phyloP scores from a whole-genome alignment of 1,284 basidiomycete species.

The Caloboletus inedulis region DNA sequence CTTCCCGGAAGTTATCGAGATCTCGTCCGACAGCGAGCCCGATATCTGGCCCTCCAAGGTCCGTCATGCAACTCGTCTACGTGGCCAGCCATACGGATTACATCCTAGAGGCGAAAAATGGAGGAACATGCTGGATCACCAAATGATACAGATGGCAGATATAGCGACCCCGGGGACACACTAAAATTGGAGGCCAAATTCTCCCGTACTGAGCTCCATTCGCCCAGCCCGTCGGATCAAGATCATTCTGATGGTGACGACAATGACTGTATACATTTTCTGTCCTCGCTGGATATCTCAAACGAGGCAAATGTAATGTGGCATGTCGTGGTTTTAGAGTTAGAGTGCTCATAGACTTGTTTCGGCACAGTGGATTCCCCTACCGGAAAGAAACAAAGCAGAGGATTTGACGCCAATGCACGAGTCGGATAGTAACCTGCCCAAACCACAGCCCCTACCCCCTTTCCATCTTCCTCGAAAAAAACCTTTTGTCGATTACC shows the following conservation, averaged over 20 bases:
- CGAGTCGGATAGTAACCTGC: not conserved
- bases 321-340: not conserved
- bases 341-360: conserved; percentile 5
- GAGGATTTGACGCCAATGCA: conserved; percentile 30
- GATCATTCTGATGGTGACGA: conserved; percentile 21
- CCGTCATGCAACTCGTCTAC: not conserved
- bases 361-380: conserved; percentile 23
- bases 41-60: conserved; percentile 26
- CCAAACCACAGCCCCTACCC: conserved; percentile 3
- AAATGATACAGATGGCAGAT: not conserved
- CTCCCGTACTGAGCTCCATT: conserved; percentile 1
- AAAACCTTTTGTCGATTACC: conserved; percentile 18
- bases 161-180: not conserved
- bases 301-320: conserved; percentile 30
- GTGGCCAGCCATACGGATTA: not conserved
- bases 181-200: conserved; percentile 9
- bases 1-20: conserved; percentile 22
- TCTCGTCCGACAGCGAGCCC: conserved; percentile 32
- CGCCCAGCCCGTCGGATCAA: not conserved
- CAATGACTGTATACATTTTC: conserved; percentile 21
- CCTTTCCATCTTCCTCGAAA: conserved; percentile 15
- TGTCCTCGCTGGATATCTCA: conserved; percentile 30
- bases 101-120: conserved; percentile 22
- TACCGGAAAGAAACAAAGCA: conserved; percentile 30
- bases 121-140: not conserved